Evolutionary conservation across 1,139 yeast genomes (phyloP), one percentile per base, ranked within the genome.

Genomic region (Geotrichum carabidarum): DNA sequence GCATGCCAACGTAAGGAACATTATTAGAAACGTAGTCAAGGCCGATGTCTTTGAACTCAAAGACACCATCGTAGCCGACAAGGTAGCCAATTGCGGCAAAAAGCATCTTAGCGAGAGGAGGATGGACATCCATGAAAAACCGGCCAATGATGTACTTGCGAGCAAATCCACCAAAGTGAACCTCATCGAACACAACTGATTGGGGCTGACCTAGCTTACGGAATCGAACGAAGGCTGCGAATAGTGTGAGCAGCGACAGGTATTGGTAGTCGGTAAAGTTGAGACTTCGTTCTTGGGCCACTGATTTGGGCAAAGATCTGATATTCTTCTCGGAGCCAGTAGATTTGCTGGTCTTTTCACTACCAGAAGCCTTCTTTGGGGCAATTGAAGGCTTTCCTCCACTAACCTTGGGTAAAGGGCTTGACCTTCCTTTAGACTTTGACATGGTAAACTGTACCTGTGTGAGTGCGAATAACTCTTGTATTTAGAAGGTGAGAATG

Each of bases 51-150:
- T 89, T 96, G 66, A 93, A 94, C 70, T 93, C 89, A 75, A 91
- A 94, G 40, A 78, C 73, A 9, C 99, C 99, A 64, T 86, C 84
- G 68, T 88, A 94, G 1, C 97, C 95, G 56, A 84, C 81, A 44
- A 93, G 68, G 80, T 84, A 90, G 38, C 99, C 99, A 48, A 85
- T 93, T 58, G 82, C 80, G 0, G 98, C 99, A 72, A 90, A 86
- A 62, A 91, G 77, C 71, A 94, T 76, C 71, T 94, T 94, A 51
- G 97, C 99, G 72, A 94, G 86, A 17, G 99, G 99, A 41, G 99
- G 99, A 71, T 94, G 99, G 58, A 94, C 81, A 71, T 94, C 99
- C 70, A 94, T 93, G 71, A 89, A 94, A 70, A 87, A 84, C 44
- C 77, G 74, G n/a, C 89, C 87, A 43, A 72, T 72, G 59, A 76